Evolutionary conservation across 345 rosid species (phyloP), one percentile per base, ranked within the genome.

Genomic region (Erodium maritimum): DNA sequence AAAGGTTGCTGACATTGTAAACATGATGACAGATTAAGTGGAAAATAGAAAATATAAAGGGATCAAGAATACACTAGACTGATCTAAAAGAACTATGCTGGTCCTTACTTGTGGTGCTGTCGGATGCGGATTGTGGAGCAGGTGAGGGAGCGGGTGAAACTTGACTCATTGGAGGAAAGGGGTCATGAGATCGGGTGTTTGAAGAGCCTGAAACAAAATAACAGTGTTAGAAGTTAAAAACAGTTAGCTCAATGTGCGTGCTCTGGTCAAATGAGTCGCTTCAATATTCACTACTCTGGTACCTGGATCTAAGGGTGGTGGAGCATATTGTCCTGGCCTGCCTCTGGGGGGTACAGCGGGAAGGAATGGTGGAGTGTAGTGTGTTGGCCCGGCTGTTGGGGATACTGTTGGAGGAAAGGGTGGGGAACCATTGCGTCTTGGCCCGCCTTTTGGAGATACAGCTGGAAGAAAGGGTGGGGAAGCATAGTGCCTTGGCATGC

Each of bases 111-210:
- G 46, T 69, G 59, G 65, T 70, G 63, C 72, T 75, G 65, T 69
- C 63, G 70, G 80, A 67, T 61, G 71, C 66, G 50, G 68, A 54
- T 14, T 29, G 55, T 8, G 79, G 81, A 65, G 91, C 76, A 23
- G 86, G 88, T 60, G 90, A 65, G 67, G 88, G 83, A 65, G 79
- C 76, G 11, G 71, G 65, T 57, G 86, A 66, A 55, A 64, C 57
- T 52, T 48, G 53, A 37, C 50, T 62, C 68, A 48, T 62, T 25
- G 73, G 65, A 64, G 82, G 71, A 57, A 64, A 29, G 5, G 68
- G 67, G 52, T 68, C 48, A 37, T 59, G 76, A 48, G 69, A 58
- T 54, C 81, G 71, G 50, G 81, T 64, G 61, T 68, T 21, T 52
- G 72, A 76, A 75, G 81, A 75, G 42, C 64, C 70, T 65, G 72